These are phyloP conservation scores for Thielaviopsis euricoi DNA, from an alignment of 2,329 filamentous ascomycete species.

Conservation along the genomic window DNA sequence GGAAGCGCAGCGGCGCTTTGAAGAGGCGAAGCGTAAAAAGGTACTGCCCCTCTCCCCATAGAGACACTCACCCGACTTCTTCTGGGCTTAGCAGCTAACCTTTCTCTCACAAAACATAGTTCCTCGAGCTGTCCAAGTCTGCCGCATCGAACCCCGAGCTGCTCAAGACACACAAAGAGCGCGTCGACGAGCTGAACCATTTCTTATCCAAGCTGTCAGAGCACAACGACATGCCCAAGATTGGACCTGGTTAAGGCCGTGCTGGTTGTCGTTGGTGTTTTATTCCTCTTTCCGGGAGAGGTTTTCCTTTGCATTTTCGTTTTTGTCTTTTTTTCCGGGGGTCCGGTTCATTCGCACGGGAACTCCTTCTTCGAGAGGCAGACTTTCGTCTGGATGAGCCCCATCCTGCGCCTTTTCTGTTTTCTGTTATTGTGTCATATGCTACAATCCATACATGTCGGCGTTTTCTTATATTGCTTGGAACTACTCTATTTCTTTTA, in stretches of 20 bases:
- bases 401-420: background rate
- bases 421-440: background rate
- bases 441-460: background rate
- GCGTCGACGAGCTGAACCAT: slow-evolving; percentile 87
- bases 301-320: background rate
- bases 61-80: background rate
- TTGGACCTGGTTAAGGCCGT: slow-evolving; percentile 35
- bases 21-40: slow-evolving; percentile 66
- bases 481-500: background rate
- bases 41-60: slow-evolving; percentile 31
- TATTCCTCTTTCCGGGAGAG: too few species aligned
- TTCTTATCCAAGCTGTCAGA: slow-evolving; percentile 86
- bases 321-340: too few species aligned
- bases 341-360: too few species aligned
- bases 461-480: background rate
- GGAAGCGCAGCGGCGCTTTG: slow-evolving; percentile 64
- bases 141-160: slow-evolving; percentile 49
- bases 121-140: slow-evolving; percentile 60
- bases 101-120: slow-evolving; percentile 27
- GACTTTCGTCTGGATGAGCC: too few species aligned
- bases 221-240: slow-evolving; percentile 88
- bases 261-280: too few species aligned
- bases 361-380: too few species aligned
- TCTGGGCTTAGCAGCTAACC: slow-evolving; percentile 4
- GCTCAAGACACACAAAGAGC: slow-evolving; percentile 91